phyloP scores from a whole-genome alignment of 441 rosid genomes.

The Adansonia gregorii region DNA sequence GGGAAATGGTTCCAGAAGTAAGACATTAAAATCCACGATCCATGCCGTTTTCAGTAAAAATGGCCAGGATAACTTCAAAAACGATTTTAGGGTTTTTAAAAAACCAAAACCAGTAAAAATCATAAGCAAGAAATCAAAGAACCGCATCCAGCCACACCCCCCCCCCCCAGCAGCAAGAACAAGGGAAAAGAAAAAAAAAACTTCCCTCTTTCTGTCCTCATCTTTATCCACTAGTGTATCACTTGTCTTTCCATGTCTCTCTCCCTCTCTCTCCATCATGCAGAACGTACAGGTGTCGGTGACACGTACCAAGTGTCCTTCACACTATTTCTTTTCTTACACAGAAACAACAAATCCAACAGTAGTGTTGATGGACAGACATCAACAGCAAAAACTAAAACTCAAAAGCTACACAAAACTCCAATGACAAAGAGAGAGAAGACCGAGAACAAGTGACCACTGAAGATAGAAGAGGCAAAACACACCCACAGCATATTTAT shows the following conservation, averaged over 20 bases:
- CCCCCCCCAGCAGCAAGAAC: background rate
- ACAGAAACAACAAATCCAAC: background rate
- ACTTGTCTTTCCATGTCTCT: background rate
- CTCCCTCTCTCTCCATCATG: slow-evolving; percentile 51
- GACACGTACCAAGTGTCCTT: slow-evolving; percentile 29
- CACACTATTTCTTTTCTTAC: slow-evolving; percentile 28
- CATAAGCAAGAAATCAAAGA: background rate
- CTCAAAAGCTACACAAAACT: background rate
- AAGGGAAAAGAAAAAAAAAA: background rate
- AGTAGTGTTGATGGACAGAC: background rate
- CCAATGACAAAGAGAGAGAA: background rate
- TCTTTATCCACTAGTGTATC: background rate
- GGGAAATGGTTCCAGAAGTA: slow-evolving; percentile 33
- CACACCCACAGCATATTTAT: background rate
- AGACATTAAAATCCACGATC: slow-evolving; percentile 28
- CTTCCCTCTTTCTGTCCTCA: slow-evolving; percentile 1
- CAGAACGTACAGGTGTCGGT: slow-evolving; percentile 62
- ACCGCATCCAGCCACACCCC: background rate
- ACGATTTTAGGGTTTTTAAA: slow-evolving; percentile 33
- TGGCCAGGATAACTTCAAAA: background rate
- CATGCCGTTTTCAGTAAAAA: slow-evolving; percentile 24
- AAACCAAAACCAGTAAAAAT: background rate
- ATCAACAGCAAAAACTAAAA: background rate
- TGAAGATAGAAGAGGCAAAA: background rate
- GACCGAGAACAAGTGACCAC: background rate